Percentiles rank a stretch among this genome's conserved stretches.
Evolutionary conservation across 257 asterid species (phyloP).

Genomic region (Galeopsis tetrahit): DNA sequence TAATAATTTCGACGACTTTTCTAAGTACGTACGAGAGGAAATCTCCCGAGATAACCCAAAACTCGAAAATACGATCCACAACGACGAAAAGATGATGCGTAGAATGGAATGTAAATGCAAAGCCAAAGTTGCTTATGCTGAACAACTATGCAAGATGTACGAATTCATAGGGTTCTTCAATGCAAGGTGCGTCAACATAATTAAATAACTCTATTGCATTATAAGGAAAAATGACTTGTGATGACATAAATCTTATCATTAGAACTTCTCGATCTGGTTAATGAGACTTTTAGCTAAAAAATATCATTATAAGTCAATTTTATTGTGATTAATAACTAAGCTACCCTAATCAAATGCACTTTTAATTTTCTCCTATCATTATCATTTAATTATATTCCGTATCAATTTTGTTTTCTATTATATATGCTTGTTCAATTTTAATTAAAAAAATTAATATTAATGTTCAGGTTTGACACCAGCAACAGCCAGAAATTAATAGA

Average conservation of each 20-base stretch:
- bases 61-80: background rate
- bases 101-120: conserved; percentile 28
- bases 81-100: background rate
- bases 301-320: too few species aligned
- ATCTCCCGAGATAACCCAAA: background rate
- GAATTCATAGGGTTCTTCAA: conserved; percentile 38
- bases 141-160: conserved; percentile 45
- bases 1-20: conserved; percentile 37
- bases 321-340: too few species aligned
- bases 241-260: too few species aligned
- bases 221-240: too few species aligned
- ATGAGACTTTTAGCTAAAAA: too few species aligned
- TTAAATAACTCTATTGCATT: background rate
- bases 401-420: too few species aligned
- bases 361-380: too few species aligned
- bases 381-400: too few species aligned
- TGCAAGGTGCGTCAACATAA: conserved; percentile 35
- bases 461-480: conserved; percentile 37
- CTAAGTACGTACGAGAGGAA: conserved; percentile 31
- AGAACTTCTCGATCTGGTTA: too few species aligned
- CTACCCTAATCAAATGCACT: too few species aligned
- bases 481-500: conserved; percentile 35
- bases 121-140: conserved; percentile 39
- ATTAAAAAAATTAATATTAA: background rate
- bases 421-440: too few species aligned